Base-by-base conservation (phyloP, 1,284 basidiomycete species). In the Rhodotorula sp. region DNA sequence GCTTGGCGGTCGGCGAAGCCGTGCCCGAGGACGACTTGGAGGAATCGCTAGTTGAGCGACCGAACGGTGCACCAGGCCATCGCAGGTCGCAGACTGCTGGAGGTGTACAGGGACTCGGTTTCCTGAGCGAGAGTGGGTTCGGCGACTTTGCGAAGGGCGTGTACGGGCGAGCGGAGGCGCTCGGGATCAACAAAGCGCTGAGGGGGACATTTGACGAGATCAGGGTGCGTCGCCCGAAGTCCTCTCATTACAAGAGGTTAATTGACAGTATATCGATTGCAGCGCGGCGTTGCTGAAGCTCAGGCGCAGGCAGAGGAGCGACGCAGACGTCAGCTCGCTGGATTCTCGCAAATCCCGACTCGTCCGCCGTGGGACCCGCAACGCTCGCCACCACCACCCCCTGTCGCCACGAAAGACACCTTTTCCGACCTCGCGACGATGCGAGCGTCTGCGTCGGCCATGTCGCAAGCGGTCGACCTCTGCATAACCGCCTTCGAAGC, bases 161-260 rank as follows among this genome's bases (percentile, higher is more conserved):
- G 6, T 76, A 75, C 59, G 75, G 68, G 6, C 28, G 73, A 11
- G 71, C 74, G 11, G 76, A 77, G 61, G 75, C 76, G 16, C 40
- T 76, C 28, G 76, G 76, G 2, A 76, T 77, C 71, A 75, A 75
- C 66, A 75, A 73, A 59, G 76, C 75, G 4, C 47, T 76, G 40
- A 63, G 67, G 20, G 71, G 71, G 0, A 73, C 73, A 5, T 63
- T 75, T 51, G 68, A 71, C 46, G 76, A 77, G 46, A 65, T 76
- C 31, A 65, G 65, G 44, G 76, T 76, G 51, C 26, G 74, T 18
- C 50, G 2, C 20, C 15, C 5, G 7, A 1, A 34, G 28, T 6
- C 15, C 11, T 31, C 46, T n/a, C 11, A 6, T 40, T 2, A 13
- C 31, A 4, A 22, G 6, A 26, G 44, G 11, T 20, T 4, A 28